Evolutionary conservation across 306 rosid genomes (phyloP), one percentile per base, ranked within the genome.

Genomic region (Cicer pinnatifidum): DNA sequence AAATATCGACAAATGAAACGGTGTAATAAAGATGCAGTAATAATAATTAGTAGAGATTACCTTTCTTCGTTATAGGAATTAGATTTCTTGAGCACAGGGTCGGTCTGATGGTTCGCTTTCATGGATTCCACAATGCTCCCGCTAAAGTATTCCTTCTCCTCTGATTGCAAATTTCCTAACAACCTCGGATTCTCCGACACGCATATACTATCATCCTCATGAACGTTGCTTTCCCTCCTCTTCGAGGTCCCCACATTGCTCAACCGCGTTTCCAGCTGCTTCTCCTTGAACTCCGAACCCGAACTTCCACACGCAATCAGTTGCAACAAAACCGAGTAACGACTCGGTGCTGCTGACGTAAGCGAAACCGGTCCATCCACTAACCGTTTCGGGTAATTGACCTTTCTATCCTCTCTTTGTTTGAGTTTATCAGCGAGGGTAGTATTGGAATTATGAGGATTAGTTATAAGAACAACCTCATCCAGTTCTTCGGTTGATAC

Each of bases 141-240:
- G 16, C 97, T 93, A 45, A 93, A 93, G 51, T 93, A 93, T 71
- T 89, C 98, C 76, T 93, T 90, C 81, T 93, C 98, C 81, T 89
- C 96, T 0, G 78, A 50, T 76, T 84, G 90, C 68, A 84, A 70
- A 41, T 88, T 88, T 80, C 98, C 95, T 7, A 89, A 37, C 71
- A 77, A 83, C 80, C 97, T 86, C 5, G 97, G 98, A 68, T 93
- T 90, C 86, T 88, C 96, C 63, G 91, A 79, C 54, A 86, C 87
- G 71, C 56, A 89, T 4, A 89, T 1, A 81, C 84, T 86, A 82
- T 82, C 48, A 8, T 11, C 71, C 72, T 23, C 53, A 4, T n/a
- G 51, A 19, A 84, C 94, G 7, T 52, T 39, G 2, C 64, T 53
- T 9, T 62, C 72, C 43, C 74, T 72, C 12, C 75, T 38, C n/a